Conservation (phyloP, 352 stramenopile species). For the Phytophthora fragariaefolia region DNA sequence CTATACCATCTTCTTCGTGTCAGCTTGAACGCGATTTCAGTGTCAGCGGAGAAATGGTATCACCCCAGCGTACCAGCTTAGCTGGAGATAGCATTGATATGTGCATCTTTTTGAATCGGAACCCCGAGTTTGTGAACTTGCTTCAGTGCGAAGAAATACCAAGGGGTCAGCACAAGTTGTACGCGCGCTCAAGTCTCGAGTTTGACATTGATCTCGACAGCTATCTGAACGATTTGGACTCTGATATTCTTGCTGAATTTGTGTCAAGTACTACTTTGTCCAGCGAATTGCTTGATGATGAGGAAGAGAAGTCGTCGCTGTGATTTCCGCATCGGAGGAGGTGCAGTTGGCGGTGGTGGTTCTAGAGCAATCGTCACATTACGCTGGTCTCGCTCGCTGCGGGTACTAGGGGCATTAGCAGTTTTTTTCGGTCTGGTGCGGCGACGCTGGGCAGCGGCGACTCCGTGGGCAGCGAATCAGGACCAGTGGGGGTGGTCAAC, state of each 20-base stretch:
- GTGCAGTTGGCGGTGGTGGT: background rate
- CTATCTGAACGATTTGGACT: background rate
- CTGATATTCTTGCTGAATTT: background rate
- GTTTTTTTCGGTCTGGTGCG: background rate
- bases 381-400: background rate
- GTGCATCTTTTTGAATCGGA: too few relatives aligned
- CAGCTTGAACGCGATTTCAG: too few relatives aligned
- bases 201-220: background rate
- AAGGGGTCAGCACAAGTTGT: too few relatives aligned
- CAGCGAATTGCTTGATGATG: background rate
- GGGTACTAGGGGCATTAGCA: background rate
- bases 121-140: too few relatives aligned
- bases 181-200: background rate
- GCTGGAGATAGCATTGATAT: too few relatives aligned
- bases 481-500: background rate
- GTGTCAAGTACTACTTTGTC: background rate
- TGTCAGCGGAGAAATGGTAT: too few relatives aligned
- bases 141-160: too few relatives aligned
- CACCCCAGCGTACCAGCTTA: too few relatives aligned
- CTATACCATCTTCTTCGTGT: too few relatives aligned
- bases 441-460: background rate
- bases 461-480: background rate
- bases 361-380: background rate
- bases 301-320: background rate
- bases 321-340: background rate